Evolutionary conservation across 768 basidiomycete species (phyloP).

Genomic region (Hericium coralloides): DNA sequence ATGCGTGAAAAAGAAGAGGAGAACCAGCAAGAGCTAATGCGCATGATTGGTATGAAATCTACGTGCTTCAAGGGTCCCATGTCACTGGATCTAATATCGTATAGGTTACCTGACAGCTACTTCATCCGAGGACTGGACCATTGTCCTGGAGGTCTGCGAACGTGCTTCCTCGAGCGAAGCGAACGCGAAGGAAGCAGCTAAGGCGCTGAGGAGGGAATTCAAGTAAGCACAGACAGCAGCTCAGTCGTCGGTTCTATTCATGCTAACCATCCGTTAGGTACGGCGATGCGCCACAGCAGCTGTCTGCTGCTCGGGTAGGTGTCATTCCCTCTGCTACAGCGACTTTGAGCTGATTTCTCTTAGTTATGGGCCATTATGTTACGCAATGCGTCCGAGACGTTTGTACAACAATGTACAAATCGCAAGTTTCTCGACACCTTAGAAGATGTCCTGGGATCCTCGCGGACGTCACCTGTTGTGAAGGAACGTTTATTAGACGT

Average conservation of each 20-base stretch:
- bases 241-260: no score
- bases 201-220: constrained; percentile 77
- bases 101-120: constrained; percentile 69
- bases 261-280: constrained; percentile 3
- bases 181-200: constrained; percentile 77
- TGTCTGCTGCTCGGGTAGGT: constrained; percentile 14
- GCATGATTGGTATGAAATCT: constrained; percentile 54
- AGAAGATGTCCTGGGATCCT: constrained; percentile 58
- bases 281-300: constrained; percentile 12
- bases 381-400: constrained; percentile 65
- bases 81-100: background rate
- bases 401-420: constrained; percentile 59
- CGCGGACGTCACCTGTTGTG: constrained; percentile 70
- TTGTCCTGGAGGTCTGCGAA: constrained; percentile 83
- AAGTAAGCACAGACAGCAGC: constrained; percentile 38
- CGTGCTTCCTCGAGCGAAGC: constrained; percentile 62
- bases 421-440: constrained; percentile 75
- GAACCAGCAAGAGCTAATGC: constrained; percentile 42
- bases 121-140: constrained; percentile 71
- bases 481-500: constrained; percentile 75
- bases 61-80: background rate
- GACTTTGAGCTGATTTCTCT: background rate
- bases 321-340: background rate
- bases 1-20: constrained; percentile 35
- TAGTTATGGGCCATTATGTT: constrained; percentile 91